phyloP scores from a whole-genome alignment of 179 eudicot genomes.

The Spergularia azorica region DNA sequence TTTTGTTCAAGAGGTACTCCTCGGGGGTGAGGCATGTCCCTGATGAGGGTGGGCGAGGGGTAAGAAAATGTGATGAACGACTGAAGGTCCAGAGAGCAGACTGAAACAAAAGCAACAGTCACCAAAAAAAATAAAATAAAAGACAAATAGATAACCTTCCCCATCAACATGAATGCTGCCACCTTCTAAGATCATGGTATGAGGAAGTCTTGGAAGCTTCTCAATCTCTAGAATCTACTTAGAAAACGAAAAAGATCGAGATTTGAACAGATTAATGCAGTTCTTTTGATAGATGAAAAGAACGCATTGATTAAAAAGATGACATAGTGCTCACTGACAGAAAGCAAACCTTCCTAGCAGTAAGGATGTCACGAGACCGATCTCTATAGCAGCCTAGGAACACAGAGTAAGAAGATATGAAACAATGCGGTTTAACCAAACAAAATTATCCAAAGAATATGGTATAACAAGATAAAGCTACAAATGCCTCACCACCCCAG shows the following conservation, averaged over 20 bases:
- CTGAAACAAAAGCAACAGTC: neutral
- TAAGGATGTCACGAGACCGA: slow-evolving; percentile 81
- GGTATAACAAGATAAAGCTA: too few relatives aligned
- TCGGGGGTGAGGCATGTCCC: slow-evolving; percentile 97
- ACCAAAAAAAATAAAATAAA: neutral
- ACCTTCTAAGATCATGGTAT: slow-evolving; percentile 90
- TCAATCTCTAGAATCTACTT: slow-evolving; percentile 69
- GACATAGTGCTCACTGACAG: neutral
- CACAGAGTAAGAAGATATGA: slow-evolving; percentile 31
- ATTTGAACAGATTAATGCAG: neutral
- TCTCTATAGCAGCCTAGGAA: slow-evolving; percentile 70
- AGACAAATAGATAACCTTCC: slow-evolving; percentile 53
- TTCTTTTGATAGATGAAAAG: neutral
- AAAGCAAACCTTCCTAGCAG: slow-evolving; percentile 70
- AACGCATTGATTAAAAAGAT: neutral
- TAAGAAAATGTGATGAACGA: slow-evolving; percentile 6
- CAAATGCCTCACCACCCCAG: slow-evolving; percentile 73
- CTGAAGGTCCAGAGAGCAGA: neutral
- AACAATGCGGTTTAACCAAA: neutral
- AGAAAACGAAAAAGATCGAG: slow-evolving; percentile 16
- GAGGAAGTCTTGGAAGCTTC: slow-evolving; percentile 78
- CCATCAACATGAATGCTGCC: slow-evolving; percentile 99
- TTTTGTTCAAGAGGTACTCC: slow-evolving; percentile 91
- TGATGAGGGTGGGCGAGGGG: slow-evolving; percentile 30
- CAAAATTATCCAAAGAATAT: neutral